phyloP scores from a whole-genome alignment of 768 basidiomycete species.

The Lactifluus hygrophoroides region DNA sequence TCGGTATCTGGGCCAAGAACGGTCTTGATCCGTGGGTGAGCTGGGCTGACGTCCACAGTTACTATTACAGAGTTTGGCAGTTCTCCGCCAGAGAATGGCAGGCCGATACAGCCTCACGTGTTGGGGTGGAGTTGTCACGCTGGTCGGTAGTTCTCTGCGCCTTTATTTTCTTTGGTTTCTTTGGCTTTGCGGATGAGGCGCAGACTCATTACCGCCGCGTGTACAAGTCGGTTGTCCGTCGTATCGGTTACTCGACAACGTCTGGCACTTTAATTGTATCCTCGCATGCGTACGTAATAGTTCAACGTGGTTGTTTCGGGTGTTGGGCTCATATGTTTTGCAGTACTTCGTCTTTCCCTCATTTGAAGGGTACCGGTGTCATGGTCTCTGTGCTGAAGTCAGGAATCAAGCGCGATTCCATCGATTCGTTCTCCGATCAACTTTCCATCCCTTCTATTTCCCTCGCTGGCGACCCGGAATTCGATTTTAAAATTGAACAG shows the following conservation, averaged over 20 bases:
- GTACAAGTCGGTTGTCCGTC: constrained; percentile 23
- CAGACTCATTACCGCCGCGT: constrained; percentile 29
- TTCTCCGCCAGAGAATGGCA: constrained; percentile 35
- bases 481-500: neutral
- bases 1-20: neutral
- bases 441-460: constrained; percentile 11
- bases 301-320: neutral
- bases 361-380: neutral
- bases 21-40: constrained; percentile 28
- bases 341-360: neutral
- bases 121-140: constrained; percentile 29
- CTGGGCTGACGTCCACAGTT: constrained; percentile 43
- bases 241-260: constrained; percentile 22
- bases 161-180: constrained; percentile 42
- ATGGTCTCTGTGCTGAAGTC: neutral
- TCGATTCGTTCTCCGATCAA: neutral
- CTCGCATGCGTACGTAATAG: neutral
- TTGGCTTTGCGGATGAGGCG: constrained; percentile 45
- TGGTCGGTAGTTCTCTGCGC: constrained; percentile 35
- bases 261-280: neutral
- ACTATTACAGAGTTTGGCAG: constrained; percentile 34
- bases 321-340: neutral
- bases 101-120: constrained; percentile 27
- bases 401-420: neutral
- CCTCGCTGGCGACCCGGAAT: neutral